A percentile compares a stretch with the other conserved stretches of the same genome.
phyloP scores from a whole-genome alignment of 2,329 filamentous ascomycete species.

The Metarhizium album region DNA sequence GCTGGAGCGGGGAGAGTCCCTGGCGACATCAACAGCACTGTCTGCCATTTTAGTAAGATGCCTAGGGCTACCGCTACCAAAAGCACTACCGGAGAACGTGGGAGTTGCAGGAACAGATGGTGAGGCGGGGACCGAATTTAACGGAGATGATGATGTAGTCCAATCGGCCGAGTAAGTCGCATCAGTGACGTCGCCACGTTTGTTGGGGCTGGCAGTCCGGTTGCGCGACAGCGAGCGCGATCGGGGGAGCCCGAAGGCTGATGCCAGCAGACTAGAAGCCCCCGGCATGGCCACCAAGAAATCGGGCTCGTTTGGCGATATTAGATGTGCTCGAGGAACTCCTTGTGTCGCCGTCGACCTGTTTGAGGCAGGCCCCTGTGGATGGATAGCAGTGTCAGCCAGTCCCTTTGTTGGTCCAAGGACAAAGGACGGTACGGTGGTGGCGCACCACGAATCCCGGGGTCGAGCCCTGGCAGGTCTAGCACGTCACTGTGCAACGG shows the following conservation, averaged over 20 bases:
- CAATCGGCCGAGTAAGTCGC: conserved; percentile 8
- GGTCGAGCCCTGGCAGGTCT: background rate
- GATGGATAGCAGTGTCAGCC: too few relatives aligned
- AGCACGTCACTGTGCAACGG: background rate
- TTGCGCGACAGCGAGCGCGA: conserved; percentile 13
- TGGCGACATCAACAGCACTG: conserved; percentile 20
- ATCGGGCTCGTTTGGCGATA: background rate
- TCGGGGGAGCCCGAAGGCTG: conserved; percentile 23
- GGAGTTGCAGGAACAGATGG: conserved; percentile 6
- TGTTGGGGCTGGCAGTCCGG: conserved; percentile 9
- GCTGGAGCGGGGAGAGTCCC: conserved; percentile 19
- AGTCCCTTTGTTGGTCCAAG: too few relatives aligned
- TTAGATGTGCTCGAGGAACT: background rate
- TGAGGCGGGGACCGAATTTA: conserved; percentile 6
- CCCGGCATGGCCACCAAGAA: conserved; percentile 16
- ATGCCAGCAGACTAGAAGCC: conserved; percentile 18
- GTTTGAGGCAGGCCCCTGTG: background rate
- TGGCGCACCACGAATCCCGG: conserved; percentile 3
- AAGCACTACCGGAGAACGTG: conserved; percentile 7
- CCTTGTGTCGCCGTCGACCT: background rate
- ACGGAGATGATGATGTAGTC: conserved; percentile 6
- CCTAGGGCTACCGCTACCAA: conserved; percentile 12
- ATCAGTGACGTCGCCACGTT: conserved; percentile 10
- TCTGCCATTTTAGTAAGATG: conserved; percentile 20
- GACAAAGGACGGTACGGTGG: too few relatives aligned